A percentile compares a stretch with the other conserved stretches of the same genome.
Evolutionary conservation across 2,329 filamentous ascomycete species (phyloP).

Genomic region (Polychaeton citri): DNA sequence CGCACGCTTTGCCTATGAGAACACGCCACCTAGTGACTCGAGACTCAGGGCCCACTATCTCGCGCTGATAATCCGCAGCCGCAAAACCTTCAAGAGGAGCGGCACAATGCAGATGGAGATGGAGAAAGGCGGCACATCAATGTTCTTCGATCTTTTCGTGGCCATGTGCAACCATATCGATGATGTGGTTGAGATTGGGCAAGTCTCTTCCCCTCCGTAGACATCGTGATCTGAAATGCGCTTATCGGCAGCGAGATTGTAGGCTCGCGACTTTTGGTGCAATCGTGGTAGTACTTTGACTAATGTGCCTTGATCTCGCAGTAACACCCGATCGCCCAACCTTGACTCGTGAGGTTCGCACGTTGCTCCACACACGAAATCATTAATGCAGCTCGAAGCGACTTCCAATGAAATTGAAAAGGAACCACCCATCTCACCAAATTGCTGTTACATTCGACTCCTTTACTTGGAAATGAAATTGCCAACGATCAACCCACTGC

Average conservation of each 20-base stretch:
- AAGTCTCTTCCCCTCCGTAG: constrained; percentile 36
- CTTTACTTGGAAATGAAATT: neutral
- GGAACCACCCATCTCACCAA: constrained; percentile 11
- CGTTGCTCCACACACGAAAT: too few species aligned
- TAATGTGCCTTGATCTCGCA: too few species aligned
- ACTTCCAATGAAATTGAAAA: constrained; percentile 4
- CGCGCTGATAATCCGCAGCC: constrained; percentile 90
- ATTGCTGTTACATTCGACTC: constrained; percentile 4
- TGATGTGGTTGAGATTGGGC: constrained; percentile 80
- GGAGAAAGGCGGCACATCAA: constrained; percentile 72
- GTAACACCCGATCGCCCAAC: neutral
- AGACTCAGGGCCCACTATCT: constrained; percentile 92
- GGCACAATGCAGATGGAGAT: constrained; percentile 98
- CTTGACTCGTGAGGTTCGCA: neutral
- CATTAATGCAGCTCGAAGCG: constrained; percentile 16
- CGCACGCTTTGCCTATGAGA: constrained; percentile 87
- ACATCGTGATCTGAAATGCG: too few species aligned
- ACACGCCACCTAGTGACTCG: constrained; percentile 87
- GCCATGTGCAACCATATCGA: constrained; percentile 97
- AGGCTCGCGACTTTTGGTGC: too few species aligned
- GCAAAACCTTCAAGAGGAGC: constrained; percentile 94
- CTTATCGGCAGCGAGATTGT: too few species aligned
- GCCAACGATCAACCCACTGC: neutral
- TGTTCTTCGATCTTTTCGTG: constrained; percentile 98
- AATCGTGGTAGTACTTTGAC: too few species aligned